Evolutionary conservation across 768 basidiomycete genomes (phyloP).

Genomic region (Boletus pseudopeckii): DNA sequence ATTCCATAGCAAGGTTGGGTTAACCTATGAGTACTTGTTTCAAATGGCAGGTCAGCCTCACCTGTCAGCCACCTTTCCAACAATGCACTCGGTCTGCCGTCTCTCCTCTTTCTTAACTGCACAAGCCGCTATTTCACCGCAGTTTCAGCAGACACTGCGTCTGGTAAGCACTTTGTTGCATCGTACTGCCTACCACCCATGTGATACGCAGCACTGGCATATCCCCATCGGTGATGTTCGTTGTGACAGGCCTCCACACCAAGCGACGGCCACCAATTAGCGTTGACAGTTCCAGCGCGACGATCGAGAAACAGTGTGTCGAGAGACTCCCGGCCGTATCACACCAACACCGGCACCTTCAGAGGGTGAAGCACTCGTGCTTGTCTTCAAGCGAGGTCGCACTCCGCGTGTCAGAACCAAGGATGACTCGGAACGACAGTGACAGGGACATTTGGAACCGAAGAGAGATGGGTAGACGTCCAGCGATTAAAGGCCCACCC

Average conservation of each 20-base stretch:
- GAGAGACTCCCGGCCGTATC: not conserved
- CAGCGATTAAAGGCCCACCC: not conserved
- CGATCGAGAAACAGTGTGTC: not conserved
- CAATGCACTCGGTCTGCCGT: not conserved
- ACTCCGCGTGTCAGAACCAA: not conserved
- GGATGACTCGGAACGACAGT: slow-evolving; percentile 4
- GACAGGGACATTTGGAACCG: not conserved
- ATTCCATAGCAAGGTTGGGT: too few species aligned
- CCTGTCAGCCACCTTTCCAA: slow-evolving; percentile 15
- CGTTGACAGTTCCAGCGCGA: not conserved
- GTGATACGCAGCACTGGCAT: slow-evolving; percentile 12
- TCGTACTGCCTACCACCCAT: slow-evolving; percentile 9
- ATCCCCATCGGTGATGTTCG: slow-evolving; percentile 17
- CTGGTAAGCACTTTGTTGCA: slow-evolving; percentile 9
- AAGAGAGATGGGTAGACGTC: not conserved
- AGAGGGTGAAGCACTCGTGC: not conserved
- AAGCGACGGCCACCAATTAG: slow-evolving; percentile 14
- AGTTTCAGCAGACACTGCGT: not conserved
- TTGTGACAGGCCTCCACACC: slow-evolving; percentile 21
- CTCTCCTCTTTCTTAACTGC: not conserved
- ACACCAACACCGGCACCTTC: not conserved
- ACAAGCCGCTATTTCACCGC: not conserved
- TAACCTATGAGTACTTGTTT: too few species aligned
- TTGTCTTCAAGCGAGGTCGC: not conserved
- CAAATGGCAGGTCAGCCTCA: slow-evolving; percentile 12